These are phyloP conservation scores for Sphagnum fallax DNA, from an alignment of 228 moss, liverwort and hornwort species.

Conservation along the genomic window DNA sequence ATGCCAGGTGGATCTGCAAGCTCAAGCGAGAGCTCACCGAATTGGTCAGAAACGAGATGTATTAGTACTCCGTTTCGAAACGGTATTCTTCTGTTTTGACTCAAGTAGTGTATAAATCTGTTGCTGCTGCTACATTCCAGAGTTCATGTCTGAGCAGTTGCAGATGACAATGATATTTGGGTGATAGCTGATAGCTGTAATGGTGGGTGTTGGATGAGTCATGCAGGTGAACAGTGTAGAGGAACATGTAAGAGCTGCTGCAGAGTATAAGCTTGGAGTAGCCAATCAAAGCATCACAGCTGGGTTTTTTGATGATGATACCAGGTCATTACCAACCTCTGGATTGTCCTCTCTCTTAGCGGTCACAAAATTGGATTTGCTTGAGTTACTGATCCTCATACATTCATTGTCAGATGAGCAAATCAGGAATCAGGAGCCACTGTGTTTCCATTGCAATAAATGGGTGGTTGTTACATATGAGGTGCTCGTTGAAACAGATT, in stretches of 20 bases:
- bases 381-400: background rate
- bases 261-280: conserved; percentile 96
- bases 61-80: conserved; percentile 93
- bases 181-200: too few species aligned
- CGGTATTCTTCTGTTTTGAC: conserved; percentile 40
- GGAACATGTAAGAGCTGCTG: conserved; percentile 96
- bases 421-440: background rate
- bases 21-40: conserved; percentile 95
- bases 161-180: too few species aligned
- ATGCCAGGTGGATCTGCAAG: conserved; percentile 97
- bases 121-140: too few species aligned
- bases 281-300: conserved; percentile 99
- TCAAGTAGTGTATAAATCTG: background rate
- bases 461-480: too few species aligned
- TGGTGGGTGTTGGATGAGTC: too few species aligned
- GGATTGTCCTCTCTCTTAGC: too few species aligned
- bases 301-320: conserved; percentile 98
- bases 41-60: conserved; percentile 99
- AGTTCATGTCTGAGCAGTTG: too few species aligned
- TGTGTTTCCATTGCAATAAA: too few species aligned
- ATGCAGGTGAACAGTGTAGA: conserved; percentile 91
- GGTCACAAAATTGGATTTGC: background rate
- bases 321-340: conserved; percentile 46
- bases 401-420: background rate
- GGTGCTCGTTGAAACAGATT: too few species aligned